Evolutionary conservation across 1,139 yeast genomes (phyloP).

Genomic region (Dujonia santamariae): DNA sequence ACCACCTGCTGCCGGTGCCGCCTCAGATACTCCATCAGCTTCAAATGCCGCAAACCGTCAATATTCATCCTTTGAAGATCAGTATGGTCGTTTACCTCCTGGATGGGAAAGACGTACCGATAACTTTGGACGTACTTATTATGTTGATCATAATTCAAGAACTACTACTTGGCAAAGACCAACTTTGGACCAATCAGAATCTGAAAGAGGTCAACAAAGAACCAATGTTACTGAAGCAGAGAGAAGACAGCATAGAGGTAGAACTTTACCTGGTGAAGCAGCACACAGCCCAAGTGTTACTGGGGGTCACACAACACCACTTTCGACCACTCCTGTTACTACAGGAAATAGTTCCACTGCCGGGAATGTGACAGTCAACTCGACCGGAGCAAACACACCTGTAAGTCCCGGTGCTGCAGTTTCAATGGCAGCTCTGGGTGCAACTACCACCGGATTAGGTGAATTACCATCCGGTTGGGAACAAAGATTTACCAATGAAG

Average conservation of each 20-base stretch:
- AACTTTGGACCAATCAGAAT: slow-evolving; percentile 64
- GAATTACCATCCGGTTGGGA: slow-evolving; percentile 99
- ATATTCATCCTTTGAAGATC: slow-evolving; percentile 93
- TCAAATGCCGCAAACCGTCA: slow-evolving; percentile 44
- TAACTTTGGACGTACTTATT: slow-evolving; percentile 94
- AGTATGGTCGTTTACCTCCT: slow-evolving; percentile 91
- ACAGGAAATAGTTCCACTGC: slow-evolving; percentile 28
- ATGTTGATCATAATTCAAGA: slow-evolving; percentile 96
- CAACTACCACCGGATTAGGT: slow-evolving; percentile 93
- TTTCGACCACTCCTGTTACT: slow-evolving; percentile 25
- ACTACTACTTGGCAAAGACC: slow-evolving; percentile 99
- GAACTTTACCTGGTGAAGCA: slow-evolving; percentile 82
- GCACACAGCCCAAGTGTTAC: slow-evolving; percentile 37
- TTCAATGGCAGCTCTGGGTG: slow-evolving; percentile 82
- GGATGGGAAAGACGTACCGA: slow-evolving; percentile 99
- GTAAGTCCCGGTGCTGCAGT: slow-evolving; percentile 71
- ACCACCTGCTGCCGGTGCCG: slow-evolving; percentile 16
- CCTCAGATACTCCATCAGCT: slow-evolving; percentile 13
- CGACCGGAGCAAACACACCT: slow-evolving; percentile 44
- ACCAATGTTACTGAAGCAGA: slow-evolving; percentile 76
- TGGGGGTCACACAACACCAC: slow-evolving; percentile 17
- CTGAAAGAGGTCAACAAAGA: slow-evolving; percentile 60
- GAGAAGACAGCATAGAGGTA: slow-evolving; percentile 84
- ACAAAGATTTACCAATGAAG: slow-evolving; percentile 96
- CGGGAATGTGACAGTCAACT: slow-evolving; percentile 45